phyloP scores from a whole-genome alignment of 2,329 filamentous ascomycete species.

The Raffaelea deltoideospora region DNA sequence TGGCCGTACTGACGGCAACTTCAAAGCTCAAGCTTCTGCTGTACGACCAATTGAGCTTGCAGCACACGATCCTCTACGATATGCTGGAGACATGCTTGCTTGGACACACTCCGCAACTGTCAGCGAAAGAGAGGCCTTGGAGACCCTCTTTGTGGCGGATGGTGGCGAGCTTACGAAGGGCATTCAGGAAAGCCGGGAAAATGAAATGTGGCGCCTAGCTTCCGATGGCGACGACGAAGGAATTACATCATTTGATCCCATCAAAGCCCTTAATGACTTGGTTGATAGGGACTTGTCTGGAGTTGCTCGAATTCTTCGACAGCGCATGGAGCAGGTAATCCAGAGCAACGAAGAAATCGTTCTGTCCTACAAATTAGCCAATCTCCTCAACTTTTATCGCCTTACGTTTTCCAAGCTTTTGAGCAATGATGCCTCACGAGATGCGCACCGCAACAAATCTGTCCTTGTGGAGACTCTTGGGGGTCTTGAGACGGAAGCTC shows the following conservation, averaged over 20 bases:
- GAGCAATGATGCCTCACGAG: not conserved
- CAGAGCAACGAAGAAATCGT: constrained; percentile 86
- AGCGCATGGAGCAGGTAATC: constrained; percentile 81
- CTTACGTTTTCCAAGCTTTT: constrained; percentile 72
- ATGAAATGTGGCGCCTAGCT: constrained; percentile 66
- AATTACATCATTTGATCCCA: constrained; percentile 54
- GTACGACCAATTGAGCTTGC: constrained; percentile 87
- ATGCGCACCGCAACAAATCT: constrained; percentile 26
- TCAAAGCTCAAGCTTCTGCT: too few relatives aligned
- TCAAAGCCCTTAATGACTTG: constrained; percentile 67
- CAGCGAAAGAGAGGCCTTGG: constrained; percentile 82
- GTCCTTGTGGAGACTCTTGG: constrained; percentile 53
- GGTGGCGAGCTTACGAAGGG: constrained; percentile 77
- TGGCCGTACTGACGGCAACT: constrained; percentile 26
- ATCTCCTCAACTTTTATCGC: constrained; percentile 78
- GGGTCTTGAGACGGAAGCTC: constrained; percentile 57
- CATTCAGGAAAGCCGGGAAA: constrained; percentile 64
- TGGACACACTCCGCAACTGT: constrained; percentile 93
- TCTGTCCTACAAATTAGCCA: constrained; percentile 76
- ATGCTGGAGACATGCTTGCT: constrained; percentile 92
- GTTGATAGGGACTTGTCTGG: constrained; percentile 75
- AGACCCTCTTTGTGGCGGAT: constrained; percentile 80
- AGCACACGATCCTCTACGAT: constrained; percentile 81
- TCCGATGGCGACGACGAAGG: constrained; percentile 41
- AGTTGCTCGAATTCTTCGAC: constrained; percentile 69